Evolutionary conservation across 805 yeast species (phyloP), one percentile per base, ranked within the genome.

Genomic region (Lipomyces yamanashiensis): DNA sequence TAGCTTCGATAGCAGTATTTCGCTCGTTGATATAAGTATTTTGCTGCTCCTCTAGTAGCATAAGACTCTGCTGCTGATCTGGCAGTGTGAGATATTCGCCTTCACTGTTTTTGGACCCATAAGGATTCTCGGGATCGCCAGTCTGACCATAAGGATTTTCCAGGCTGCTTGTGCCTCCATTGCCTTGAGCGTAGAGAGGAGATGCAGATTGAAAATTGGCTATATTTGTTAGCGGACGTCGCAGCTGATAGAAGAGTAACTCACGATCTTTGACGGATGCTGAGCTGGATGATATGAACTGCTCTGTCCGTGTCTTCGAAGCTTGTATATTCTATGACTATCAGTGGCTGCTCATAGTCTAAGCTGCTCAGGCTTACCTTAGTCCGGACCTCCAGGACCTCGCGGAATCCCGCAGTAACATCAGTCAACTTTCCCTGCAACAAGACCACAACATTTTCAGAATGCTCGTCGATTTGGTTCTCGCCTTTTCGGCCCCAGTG

Each of bases 1-100:
- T 95, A 0, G 98, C 90, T 74, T 93, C 98, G 57, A 95, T 97
- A 0, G 99, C 99, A 52, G 87, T 76, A 71, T 87, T 87, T 72
- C 99, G 83, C 70, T 89, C 95, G 71, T 87, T 93, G 61, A 92
- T 78, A 73, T 95, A 95, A 60, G 81, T 81, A 62, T 78, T 78
- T 68, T 85, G 86, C 70, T 91, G 96, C 75, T 92, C 97, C 71
- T 93, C 98, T 72, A 92, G 81, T 75, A 92, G 77, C 72, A 90
- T 80, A 70, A 91, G 76, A 70, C 89, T 87, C 71, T 92, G 96
- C 44, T 93, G 89, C 73, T 91, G 97, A 72, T 87, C 86, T 0
- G 98, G 97, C 44, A 93, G 81, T 23, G 90, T 81, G 55, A 92
- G 79, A 68, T 82, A 81, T 56, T 84, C 88, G 78, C 61, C 76